Evolutionary conservation across 805 yeast species (phyloP).

Genomic region (Kazachstania psychrophila): DNA sequence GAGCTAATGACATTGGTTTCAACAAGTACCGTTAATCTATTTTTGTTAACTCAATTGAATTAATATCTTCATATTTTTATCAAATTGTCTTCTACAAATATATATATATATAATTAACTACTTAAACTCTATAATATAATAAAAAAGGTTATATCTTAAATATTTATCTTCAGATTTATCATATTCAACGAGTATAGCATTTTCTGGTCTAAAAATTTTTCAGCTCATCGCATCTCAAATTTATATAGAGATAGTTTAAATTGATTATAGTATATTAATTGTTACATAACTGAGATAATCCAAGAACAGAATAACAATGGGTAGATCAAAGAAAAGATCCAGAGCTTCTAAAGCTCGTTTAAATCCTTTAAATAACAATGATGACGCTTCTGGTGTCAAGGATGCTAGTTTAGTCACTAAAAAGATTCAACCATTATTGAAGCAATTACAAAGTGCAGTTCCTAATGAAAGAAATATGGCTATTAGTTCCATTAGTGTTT

Average conservation of each 20-base stretch:
- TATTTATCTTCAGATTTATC: neutral
- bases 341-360: constrained; percentile 37
- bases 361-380: constrained; percentile 27
- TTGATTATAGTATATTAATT: neutral
- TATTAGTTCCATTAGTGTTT: constrained; percentile 56
- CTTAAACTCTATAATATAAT: neutral
- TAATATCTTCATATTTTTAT: no score
- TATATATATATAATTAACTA: neutral
- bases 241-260: no score
- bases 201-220: constrained; percentile 3
- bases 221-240: constrained; percentile 14
- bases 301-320: constrained; percentile 38
- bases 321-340: constrained; percentile 62
- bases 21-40: constrained; percentile 83
- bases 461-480: constrained; percentile 75
- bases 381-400: constrained; percentile 28
- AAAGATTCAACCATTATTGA: constrained; percentile 59
- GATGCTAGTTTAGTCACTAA: constrained; percentile 43
- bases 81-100: neutral
- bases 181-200: neutral
- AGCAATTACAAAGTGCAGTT: constrained; percentile 50
- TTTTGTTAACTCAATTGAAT: no score
- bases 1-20: constrained; percentile 98
- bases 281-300: neutral
- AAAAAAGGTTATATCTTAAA: neutral